Evolutionary conservation across 177 flowering plant species (phyloP).

Genomic region (Vitis hybrid): DNA sequence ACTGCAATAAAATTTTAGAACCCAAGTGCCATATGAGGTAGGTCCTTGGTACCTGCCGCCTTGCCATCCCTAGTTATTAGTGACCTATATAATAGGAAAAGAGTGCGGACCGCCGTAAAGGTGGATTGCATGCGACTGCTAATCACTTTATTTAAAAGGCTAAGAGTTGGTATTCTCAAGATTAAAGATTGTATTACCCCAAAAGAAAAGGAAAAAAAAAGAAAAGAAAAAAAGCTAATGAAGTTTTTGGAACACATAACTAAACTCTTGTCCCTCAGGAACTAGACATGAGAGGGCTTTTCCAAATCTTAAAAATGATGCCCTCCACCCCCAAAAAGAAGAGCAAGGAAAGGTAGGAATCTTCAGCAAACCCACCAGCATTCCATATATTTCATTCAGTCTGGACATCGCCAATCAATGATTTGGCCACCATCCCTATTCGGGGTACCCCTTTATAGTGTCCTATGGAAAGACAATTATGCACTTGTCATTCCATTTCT

Average conservation of each 20-base stretch:
- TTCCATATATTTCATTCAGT: not conserved
- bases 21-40: no score
- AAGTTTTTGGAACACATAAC: conserved; percentile 22
- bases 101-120: conserved; percentile 16
- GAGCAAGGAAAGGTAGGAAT: conserved; percentile 5
- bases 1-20: no score
- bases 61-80: not conserved
- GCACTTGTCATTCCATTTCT: no score
- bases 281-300: conserved; percentile 27
- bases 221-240: not conserved
- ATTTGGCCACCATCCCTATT: conserved; percentile 5
- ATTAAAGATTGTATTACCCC: conserved; percentile 10
- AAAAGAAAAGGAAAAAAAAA: not conserved
- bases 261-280: conserved; percentile 25
- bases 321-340: conserved; percentile 11
- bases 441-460: not conserved
- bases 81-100: conserved; percentile 5
- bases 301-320: conserved; percentile 20
- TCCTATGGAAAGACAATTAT: not conserved
- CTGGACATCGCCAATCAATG: conserved; percentile 4
- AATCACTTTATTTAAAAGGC: not conserved
- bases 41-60: not conserved
- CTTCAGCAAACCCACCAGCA: conserved; percentile 11
- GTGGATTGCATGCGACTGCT: conserved; percentile 7
- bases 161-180: not conserved